These are phyloP conservation scores for Pseudohalonectria lignicola DNA, from an alignment of 2,329 filamentous ascomycete genomes.

Conservation along the genomic window DNA sequence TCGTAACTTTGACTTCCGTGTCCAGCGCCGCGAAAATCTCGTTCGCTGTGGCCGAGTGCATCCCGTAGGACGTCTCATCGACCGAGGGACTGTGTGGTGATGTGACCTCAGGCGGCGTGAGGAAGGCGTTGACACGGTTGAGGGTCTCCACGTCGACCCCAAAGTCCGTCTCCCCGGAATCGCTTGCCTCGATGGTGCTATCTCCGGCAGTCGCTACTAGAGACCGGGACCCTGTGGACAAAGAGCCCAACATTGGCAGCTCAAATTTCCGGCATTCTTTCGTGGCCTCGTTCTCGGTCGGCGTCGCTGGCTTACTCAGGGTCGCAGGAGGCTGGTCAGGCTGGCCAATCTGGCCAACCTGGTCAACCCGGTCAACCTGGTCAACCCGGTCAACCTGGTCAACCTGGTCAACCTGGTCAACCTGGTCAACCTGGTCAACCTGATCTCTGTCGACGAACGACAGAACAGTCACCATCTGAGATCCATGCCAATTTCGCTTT, in stretches of 20 bases:
- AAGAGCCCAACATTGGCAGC: too few relatives aligned
- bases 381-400: too few relatives aligned
- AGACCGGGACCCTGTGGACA: too few relatives aligned
- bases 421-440: too few relatives aligned
- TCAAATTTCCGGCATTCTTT: too few relatives aligned
- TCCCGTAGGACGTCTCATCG: constrained; percentile 39
- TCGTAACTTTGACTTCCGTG: constrained; percentile 18
- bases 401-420: too few relatives aligned
- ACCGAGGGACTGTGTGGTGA: constrained; percentile 6
- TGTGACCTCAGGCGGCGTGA: constrained; percentile 28
- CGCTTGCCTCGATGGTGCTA: background rate
- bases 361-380: too few relatives aligned
- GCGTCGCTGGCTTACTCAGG: background rate
- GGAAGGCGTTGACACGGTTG: constrained; percentile 36
- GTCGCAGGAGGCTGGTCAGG: background rate
- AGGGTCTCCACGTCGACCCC: constrained; percentile 28
- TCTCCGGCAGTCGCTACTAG: background rate
- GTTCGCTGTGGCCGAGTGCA: constrained; percentile 39
- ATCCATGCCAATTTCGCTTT: constrained; percentile 2
- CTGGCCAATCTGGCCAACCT: too few relatives aligned
- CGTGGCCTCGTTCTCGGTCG: background rate
- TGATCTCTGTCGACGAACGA: constrained; percentile 5
- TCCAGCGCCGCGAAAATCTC: constrained; percentile 32
- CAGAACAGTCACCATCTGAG: constrained; percentile 5
- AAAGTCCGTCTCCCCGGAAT: background rate